Conservation (phyloP, 1,139 yeast species). For the Zygosaccharomyces sapae region DNA sequence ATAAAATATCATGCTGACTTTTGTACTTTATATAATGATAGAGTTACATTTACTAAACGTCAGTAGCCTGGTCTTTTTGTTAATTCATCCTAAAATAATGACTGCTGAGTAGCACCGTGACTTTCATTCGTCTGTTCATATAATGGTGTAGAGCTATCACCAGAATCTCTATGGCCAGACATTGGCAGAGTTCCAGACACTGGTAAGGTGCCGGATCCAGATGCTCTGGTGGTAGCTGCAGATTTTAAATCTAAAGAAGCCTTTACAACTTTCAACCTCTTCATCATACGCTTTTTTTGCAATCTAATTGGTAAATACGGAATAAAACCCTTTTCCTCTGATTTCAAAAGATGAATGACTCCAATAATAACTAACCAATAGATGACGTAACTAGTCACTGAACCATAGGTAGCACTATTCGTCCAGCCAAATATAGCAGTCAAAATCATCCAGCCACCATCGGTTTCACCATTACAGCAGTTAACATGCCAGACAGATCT, state of each 20-base stretch:
- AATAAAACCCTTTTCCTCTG: conserved; percentile 62
- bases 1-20: not conserved
- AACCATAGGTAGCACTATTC: conserved; percentile 89
- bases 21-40: not conserved
- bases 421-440: conserved; percentile 96
- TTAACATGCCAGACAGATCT: conserved; percentile 92
- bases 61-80: not conserved
- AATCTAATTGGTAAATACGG: conserved; percentile 57
- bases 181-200: too few relatives aligned
- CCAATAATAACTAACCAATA: conserved; percentile 70
- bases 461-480: conserved; percentile 88
- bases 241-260: conserved; percentile 26
- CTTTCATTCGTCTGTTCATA: conserved; percentile 9
- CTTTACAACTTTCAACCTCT: conserved; percentile 39
- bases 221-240: conserved; percentile 3
- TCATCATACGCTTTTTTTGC: conserved; percentile 55
- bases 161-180: conserved; percentile 29
- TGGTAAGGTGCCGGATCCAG: conserved; percentile 7
- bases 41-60: not conserved
- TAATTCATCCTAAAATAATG: not conserved
- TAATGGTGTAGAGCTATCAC: conserved; percentile 32
- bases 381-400: conserved; percentile 67
- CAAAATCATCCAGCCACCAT: conserved; percentile 89
- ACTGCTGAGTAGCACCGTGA: conserved; percentile 1
- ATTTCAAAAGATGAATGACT: conserved; percentile 48